A percentile compares a stretch with the other conserved stretches of the same genome.
phyloP scores from a whole-genome alignment of 148 eudicot genomes.

The Vaccinium myrtillus region DNA sequence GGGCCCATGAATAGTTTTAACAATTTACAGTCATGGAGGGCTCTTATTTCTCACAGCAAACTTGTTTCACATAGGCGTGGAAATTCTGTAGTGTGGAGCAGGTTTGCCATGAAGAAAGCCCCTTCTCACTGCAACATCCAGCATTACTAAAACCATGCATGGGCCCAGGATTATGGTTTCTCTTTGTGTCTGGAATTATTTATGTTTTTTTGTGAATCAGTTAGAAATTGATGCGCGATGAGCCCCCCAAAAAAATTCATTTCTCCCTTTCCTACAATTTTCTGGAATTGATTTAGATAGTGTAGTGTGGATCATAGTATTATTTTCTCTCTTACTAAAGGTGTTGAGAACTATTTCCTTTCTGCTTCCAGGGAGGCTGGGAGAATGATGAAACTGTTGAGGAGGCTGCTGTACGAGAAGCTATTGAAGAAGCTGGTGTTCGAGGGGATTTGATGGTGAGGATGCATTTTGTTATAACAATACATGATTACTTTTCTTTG shows the following conservation, averaged over 20 bases:
- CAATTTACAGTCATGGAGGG: not conserved
- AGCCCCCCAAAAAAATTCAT: not conserved
- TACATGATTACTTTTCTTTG: not conserved
- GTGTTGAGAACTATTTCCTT: not conserved
- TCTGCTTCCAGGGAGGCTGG: constrained; percentile 55
- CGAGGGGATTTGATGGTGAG: constrained; percentile 52
- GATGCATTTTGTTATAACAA: not conserved
- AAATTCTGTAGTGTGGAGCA: not conserved
- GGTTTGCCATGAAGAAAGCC: not conserved
- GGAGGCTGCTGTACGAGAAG: constrained; percentile 63
- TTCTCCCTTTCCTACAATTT: not conserved
- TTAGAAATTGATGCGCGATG: not conserved
- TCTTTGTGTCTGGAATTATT: not conserved
- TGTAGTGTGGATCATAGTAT: not conserved
- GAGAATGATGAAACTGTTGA: constrained; percentile 64
- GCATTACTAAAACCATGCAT: not conserved
- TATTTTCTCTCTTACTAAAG: not conserved
- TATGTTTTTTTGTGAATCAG: not conserved
- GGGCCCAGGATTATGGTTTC: not conserved
- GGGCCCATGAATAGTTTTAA: not conserved
- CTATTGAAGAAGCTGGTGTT: constrained; percentile 72
- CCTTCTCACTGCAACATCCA: not conserved
- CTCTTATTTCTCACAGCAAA: not conserved
- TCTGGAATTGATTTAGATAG: not conserved
- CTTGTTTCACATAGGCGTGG: not conserved